phyloP scores from a whole-genome alignment of 345 rosid species.

The Erodium maritimum region DNA sequence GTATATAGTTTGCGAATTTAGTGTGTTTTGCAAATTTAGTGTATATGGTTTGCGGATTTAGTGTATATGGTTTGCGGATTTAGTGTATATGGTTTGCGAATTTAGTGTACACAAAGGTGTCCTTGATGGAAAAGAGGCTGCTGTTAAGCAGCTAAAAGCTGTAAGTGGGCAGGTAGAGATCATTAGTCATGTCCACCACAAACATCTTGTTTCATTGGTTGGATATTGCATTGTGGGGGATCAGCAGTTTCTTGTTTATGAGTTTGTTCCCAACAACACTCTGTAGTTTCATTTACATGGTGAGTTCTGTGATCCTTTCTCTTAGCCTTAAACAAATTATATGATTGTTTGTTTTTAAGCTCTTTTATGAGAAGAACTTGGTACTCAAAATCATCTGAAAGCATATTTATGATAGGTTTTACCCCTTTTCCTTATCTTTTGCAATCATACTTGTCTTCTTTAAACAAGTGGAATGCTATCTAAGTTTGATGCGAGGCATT shows the following conservation, averaged over 20 bases:
- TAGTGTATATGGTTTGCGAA: too few relatives aligned
- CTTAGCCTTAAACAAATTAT: not conserved
- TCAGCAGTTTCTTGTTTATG: conserved; percentile 60
- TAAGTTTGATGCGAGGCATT: too few relatives aligned
- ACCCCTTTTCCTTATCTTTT: too few relatives aligned
- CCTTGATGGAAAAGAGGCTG: conserved; percentile 46
- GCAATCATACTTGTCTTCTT: too few relatives aligned
- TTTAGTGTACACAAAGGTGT: conserved; percentile 61
- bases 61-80: too few relatives aligned
- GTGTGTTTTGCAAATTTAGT: too few relatives aligned
- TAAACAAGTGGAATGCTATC: too few relatives aligned
- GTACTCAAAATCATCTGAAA: too few relatives aligned
- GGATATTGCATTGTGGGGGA: conserved; percentile 54
- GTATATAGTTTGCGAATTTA: too few relatives aligned
- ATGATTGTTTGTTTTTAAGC: conserved; percentile 12
- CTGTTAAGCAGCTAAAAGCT: conserved; percentile 57
- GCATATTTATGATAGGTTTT: too few relatives aligned
- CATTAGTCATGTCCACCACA: conserved; percentile 54
- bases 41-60: too few relatives aligned
- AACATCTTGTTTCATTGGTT: conserved; percentile 54
- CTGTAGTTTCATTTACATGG: conserved; percentile 63
- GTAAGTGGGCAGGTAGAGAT: conserved; percentile 55
- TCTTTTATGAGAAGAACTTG: too few relatives aligned
- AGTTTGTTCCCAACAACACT: conserved; percentile 57
- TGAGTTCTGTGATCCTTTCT: conserved; percentile 17